Conservation (phyloP, 208 protist genomes). For the Leishmania aethiopica region DNA sequence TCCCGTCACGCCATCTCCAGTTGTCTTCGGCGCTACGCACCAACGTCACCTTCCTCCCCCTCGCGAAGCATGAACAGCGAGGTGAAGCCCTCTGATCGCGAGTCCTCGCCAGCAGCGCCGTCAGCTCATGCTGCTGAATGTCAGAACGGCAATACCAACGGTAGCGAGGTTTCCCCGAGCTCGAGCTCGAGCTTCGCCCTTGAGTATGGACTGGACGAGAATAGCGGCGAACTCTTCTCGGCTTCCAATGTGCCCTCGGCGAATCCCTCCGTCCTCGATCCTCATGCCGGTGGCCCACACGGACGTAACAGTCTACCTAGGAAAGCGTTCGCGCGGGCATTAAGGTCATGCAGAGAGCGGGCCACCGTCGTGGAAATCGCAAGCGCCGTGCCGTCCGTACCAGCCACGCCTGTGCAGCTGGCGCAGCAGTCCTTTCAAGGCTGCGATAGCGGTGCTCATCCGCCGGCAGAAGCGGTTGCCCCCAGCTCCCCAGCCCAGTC, state of each 20-base stretch:
- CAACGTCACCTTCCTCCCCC: neutral
- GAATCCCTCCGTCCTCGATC: slow-evolving; percentile 11
- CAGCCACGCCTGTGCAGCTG: slow-evolving; percentile 1
- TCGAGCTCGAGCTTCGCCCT: slow-evolving; percentile 23
- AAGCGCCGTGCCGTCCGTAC: slow-evolving; percentile 1
- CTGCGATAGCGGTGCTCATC: neutral
- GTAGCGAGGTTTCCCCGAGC: neutral
- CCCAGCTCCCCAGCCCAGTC: neutral
- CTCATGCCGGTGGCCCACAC: neutral
- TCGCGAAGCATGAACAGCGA: neutral
- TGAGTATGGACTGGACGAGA: slow-evolving; percentile 2
- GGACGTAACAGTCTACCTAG: neutral
- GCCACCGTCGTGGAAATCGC: slow-evolving; percentile 25
- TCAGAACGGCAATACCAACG: neutral
- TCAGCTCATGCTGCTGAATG: neutral
- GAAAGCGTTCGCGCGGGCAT: neutral
- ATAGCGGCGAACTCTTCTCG: slow-evolving; percentile 11
- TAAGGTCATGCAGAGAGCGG: neutral
- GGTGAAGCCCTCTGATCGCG: neutral
- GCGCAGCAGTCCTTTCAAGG: slow-evolving; percentile 4
- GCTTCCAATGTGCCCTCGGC: slow-evolving; percentile 11
- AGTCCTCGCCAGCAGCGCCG: neutral
- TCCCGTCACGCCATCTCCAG: neutral
- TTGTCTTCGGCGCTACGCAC: neutral
- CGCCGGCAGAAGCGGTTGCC: neutral